These are phyloP conservation scores for Xylariaceae sp. DNA, from an alignment of 2,329 filamentous ascomycete species.

Conservation along the genomic window DNA sequence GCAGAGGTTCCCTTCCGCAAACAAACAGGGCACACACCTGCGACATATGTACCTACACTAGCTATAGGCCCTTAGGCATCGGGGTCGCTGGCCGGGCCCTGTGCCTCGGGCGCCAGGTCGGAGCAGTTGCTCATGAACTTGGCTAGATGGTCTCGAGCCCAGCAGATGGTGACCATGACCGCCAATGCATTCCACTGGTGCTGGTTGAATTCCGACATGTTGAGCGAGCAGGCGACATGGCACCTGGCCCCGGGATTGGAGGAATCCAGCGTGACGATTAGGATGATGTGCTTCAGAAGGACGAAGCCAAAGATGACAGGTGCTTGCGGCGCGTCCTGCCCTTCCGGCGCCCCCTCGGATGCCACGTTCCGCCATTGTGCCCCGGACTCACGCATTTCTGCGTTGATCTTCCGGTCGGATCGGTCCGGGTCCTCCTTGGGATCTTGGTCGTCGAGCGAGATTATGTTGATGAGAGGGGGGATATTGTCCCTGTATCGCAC, in stretches of 20 bases:
- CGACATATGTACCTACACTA: too few species aligned
- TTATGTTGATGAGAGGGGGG: slow-evolving; percentile 16
- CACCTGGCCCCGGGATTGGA: slow-evolving; percentile 14
- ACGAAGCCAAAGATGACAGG: slow-evolving; percentile 25
- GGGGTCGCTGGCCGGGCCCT: too few species aligned
- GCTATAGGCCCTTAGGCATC: too few species aligned
- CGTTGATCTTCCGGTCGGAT: slow-evolving; percentile 11
- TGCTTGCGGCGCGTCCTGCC: slow-evolving; percentile 4
- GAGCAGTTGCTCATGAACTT: not conserved
- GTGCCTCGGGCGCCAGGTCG: not conserved
- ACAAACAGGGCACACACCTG: too few species aligned
- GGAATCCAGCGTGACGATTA: slow-evolving; percentile 24
- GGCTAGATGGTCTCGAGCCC: slow-evolving; percentile 21
- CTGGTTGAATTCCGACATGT: slow-evolving; percentile 23
- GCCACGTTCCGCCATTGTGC: slow-evolving; percentile 12
- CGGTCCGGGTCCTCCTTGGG: slow-evolving; percentile 9
- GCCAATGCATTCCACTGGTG: slow-evolving; percentile 26
- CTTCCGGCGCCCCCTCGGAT: not conserved
- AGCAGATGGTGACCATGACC: slow-evolving; percentile 25
- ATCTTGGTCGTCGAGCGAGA: slow-evolving; percentile 12
- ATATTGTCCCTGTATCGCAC: slow-evolving; percentile 11
- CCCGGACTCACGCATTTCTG: slow-evolving; percentile 13
- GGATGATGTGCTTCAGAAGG: slow-evolving; percentile 23
- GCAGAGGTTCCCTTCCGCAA: too few species aligned
- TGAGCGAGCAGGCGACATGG: slow-evolving; percentile 20